Evolutionary conservation across 169 alveolate species (phyloP).

Genomic region (Plasmodium vinckei): DNA sequence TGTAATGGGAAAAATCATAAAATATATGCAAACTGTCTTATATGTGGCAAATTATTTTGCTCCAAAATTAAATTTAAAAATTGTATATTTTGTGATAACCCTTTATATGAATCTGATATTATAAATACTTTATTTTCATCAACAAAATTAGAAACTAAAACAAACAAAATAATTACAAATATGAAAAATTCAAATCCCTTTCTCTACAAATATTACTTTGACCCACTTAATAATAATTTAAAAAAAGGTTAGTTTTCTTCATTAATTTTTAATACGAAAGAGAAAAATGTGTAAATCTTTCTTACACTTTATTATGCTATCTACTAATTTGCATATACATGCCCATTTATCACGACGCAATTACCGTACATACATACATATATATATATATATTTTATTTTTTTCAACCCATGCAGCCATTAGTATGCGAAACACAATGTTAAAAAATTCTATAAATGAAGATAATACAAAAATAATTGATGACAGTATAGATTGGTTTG

Average conservation of each 20-base stretch:
- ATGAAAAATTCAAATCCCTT: slow-evolving; percentile 31
- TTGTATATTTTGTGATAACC: slow-evolving; percentile 49
- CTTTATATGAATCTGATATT: slow-evolving; percentile 17
- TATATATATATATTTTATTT: background rate
- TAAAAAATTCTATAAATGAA: slow-evolving; percentile 30
- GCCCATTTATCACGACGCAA: too few species aligned
- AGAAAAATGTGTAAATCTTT: too few species aligned
- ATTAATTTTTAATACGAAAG: too few species aligned
- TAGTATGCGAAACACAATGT: slow-evolving; percentile 47
- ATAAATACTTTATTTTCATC: slow-evolving; percentile 16
- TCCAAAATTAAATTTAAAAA: slow-evolving; percentile 54
- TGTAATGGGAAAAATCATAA: slow-evolving; percentile 59
- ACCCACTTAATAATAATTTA: slow-evolving; percentile 20
- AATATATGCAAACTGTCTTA: slow-evolving; percentile 52
- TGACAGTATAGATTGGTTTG: slow-evolving; percentile 74
- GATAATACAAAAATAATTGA: slow-evolving; percentile 63
- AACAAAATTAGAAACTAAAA: too few species aligned
- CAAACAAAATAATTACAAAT: slow-evolving; percentile 6
- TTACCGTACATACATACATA: background rate
- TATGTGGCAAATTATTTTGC: slow-evolving; percentile 65
- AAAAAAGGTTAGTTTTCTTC: slow-evolving; percentile 25
- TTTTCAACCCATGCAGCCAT: slow-evolving; percentile 8
- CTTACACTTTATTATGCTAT: background rate
- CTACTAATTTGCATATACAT: background rate
- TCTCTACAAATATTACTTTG: slow-evolving; percentile 39